phyloP scores from a whole-genome alignment of 2,329 filamentous ascomycete species.

The Xylaria sp. region DNA sequence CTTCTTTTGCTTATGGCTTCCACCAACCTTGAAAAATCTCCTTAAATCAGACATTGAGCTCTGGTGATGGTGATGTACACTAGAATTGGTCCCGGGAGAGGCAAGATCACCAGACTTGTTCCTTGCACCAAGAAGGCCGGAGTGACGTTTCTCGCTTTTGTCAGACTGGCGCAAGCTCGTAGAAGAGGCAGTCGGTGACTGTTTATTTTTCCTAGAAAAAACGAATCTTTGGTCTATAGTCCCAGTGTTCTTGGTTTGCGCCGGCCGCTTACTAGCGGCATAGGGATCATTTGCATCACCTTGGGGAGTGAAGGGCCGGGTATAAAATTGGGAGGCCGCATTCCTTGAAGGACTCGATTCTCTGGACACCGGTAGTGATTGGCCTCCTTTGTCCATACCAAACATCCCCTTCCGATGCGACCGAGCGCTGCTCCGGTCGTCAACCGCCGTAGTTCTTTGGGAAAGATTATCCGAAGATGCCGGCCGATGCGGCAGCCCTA shows the following conservation, averaged over 20 bases:
- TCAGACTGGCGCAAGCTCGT: constrained; percentile 60
- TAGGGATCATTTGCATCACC: constrained; percentile 88
- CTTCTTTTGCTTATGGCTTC: constrained; percentile 75
- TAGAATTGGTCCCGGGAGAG: constrained; percentile 59
- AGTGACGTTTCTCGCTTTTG: constrained; percentile 63
- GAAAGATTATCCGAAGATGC: constrained; percentile 57
- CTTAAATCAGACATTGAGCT: constrained; percentile 95
- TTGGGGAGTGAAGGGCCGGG: constrained; percentile 80
- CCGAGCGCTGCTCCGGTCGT: constrained; percentile 47
- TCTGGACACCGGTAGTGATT: constrained; percentile 67
- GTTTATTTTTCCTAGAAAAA: constrained; percentile 80
- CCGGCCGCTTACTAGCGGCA: constrained; percentile 80
- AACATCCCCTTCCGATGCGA: constrained; percentile 68
- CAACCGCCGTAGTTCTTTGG: constrained; percentile 54
- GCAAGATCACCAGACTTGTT: constrained; percentile 58
- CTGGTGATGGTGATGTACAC: constrained; percentile 66
- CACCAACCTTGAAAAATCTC: constrained; percentile 90
- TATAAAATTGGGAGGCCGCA: constrained; percentile 71
- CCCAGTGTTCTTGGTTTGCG: constrained; percentile 71
- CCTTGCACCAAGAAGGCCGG: constrained; percentile 55
- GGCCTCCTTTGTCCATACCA: constrained; percentile 57
- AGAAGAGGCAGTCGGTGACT: constrained; percentile 66
- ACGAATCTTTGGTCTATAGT: constrained; percentile 84
- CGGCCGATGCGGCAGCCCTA: constrained; percentile 56
- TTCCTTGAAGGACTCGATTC: constrained; percentile 73